These are phyloP conservation scores for Elsinoe ampelina DNA, from an alignment of 2,329 filamentous ascomycete species.

Conservation along the genomic window DNA sequence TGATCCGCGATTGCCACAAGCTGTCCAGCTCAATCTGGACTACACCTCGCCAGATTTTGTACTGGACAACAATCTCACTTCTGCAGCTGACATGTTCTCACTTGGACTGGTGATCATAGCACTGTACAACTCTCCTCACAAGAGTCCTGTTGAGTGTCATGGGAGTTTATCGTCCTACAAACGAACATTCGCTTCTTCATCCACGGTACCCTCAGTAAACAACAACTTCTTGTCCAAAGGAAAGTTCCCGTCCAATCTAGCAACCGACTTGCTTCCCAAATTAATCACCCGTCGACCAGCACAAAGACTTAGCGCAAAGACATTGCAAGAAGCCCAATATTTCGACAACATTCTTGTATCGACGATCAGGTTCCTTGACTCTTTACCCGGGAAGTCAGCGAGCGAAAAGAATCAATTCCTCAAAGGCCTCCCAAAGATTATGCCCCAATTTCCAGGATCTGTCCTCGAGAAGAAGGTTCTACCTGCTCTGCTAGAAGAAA, in stretches of 20 bases:
- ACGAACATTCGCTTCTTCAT: slow-evolving; percentile 67
- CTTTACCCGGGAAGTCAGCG: slow-evolving; percentile 80
- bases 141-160: slow-evolving; percentile 73
- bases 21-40: slow-evolving; percentile 83
- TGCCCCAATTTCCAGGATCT: slow-evolving; percentile 85
- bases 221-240: slow-evolving; percentile 81
- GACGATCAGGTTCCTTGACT: slow-evolving; percentile 88
- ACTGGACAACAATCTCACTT: slow-evolving; percentile 76
- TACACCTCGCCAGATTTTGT: slow-evolving; percentile 93
- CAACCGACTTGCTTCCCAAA: slow-evolving; percentile 65
- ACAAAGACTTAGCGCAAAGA: slow-evolving; percentile 74
- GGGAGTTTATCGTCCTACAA: slow-evolving; percentile 78
- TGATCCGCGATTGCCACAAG: slow-evolving; percentile 70
- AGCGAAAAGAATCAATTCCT: slow-evolving; percentile 89
- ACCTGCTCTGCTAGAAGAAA: slow-evolving; percentile 79
- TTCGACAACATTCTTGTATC: slow-evolving; percentile 97
- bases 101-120: slow-evolving; percentile 80
- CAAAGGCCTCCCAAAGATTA: slow-evolving; percentile 73
- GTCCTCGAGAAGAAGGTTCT: slow-evolving; percentile 93
- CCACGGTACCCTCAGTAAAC: slow-evolving; percentile 63
- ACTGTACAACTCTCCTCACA: slow-evolving; percentile 89
- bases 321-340: slow-evolving; percentile 91
- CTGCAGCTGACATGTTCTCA: slow-evolving; percentile 86
- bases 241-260: slow-evolving; percentile 69
- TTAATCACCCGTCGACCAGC: slow-evolving; percentile 82